Base-by-base conservation (phyloP, 257 asterid genomes). In the Solanum pimpinellifolium region DNA sequence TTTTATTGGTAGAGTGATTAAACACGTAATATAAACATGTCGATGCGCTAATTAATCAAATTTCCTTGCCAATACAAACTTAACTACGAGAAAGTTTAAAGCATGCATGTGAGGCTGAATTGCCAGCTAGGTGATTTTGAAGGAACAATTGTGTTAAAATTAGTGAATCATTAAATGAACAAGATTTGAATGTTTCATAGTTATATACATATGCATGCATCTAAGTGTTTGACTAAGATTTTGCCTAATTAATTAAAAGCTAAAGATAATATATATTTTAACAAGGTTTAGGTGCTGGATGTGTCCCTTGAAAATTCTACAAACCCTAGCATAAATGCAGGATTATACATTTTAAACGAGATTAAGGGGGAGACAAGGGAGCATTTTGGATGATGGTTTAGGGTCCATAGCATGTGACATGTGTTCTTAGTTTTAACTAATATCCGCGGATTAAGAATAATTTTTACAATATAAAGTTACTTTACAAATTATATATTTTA, bases 301-400 rank as follows among this genome's bases (percentile, higher is more conserved):
- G 20, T 90, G 93, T 88, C 92, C 52, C 82, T 83, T 91, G 39
- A 88, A 80, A 89, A 86, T 87, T 83, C 75, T 82, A 81, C 88
- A 91, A 90, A 92, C 92, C 95, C 93, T 92, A 92, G 88, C 94
- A 90, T 83, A 62, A 68, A 74, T 86, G 92, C 89, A 85, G 66
- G 83, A 27, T 85, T 27, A 74, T 86, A 84, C 81, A 82, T 59
- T 73, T 81, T 81, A 81, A 89, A 74, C 87, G n/a, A 1, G 87
- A 90, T 85, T 56, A 78, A 82, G 33, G 56, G 87, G 92, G 85
- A 91, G 92, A 92, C 93, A 93, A 74, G 92, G 90, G 68, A 81
- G 91, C 91, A 89, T 62, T 80, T 66, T 83, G 56, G 73, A 88
- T 88, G 86, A 68, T 31, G 73, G 9, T 86, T 90, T 83, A 52